Evolutionary conservation across 441 rosid genomes (phyloP).

Genomic region (Rhodomyrtus psidioides): DNA sequence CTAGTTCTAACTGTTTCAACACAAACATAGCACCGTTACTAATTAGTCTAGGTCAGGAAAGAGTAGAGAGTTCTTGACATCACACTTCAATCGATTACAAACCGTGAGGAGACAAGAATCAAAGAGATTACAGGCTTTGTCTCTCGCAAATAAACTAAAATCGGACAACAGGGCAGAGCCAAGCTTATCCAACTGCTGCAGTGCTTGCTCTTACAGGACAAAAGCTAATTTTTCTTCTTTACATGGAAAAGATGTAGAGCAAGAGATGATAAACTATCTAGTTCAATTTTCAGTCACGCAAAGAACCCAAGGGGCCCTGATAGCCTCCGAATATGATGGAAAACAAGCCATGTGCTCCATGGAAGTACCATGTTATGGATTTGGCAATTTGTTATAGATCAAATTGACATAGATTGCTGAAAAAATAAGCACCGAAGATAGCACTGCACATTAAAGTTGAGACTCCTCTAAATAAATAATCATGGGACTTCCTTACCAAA

Average conservation of each 20-base stretch:
- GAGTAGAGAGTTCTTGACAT: neutral
- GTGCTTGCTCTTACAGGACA: neutral
- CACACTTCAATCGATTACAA: neutral
- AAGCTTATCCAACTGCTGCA: neutral
- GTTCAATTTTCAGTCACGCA: neutral
- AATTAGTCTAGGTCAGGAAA: neutral
- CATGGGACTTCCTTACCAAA: no score
- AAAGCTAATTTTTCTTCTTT: neutral
- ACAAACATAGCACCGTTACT: neutral
- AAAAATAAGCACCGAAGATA: neutral
- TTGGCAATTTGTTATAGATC: no score
- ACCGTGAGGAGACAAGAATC: neutral
- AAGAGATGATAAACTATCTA: neutral
- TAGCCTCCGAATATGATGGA: neutral
- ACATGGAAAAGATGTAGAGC: neutral
- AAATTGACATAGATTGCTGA: neutral
- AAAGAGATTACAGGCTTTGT: neutral
- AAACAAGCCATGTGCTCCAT: no score
- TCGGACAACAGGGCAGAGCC: neutral
- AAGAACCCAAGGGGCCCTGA: neutral
- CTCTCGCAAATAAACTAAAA: neutral
- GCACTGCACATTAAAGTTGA: neutral
- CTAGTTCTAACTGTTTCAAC: slow-evolving; percentile 45
- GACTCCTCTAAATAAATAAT: neutral
- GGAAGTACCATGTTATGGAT: no score